Evolutionary conservation across 1,139 yeast genomes (phyloP).

Genomic region (Geotrichum bryndzae): DNA sequence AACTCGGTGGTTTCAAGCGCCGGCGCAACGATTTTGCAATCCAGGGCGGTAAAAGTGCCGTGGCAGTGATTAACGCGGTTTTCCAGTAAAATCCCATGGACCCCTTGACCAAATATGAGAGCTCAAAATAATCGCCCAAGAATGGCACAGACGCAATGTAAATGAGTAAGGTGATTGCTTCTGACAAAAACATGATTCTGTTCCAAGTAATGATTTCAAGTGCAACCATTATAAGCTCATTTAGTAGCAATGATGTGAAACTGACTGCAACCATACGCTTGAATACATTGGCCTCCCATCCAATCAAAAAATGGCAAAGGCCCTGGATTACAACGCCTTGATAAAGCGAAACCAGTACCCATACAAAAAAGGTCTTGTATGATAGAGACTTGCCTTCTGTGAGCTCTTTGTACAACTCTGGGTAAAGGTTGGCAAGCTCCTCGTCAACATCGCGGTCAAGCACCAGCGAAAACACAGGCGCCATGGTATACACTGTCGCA

Average conservation of each 20-base stretch:
- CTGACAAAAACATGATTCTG: constrained; percentile 65
- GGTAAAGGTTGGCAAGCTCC: constrained; percentile 80
- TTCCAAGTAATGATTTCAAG: constrained; percentile 89
- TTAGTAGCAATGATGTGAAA: constrained; percentile 71
- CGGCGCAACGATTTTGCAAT: constrained; percentile 67
- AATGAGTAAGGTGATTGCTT: constrained; percentile 60
- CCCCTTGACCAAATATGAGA: constrained; percentile 46
- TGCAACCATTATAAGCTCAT: constrained; percentile 91
- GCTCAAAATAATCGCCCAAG: constrained; percentile 75
- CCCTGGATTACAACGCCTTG: constrained; percentile 82
- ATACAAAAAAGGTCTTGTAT: constrained; percentile 79
- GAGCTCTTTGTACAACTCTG: constrained; percentile 89
- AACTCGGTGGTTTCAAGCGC: constrained; percentile 82
- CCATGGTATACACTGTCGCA: constrained; percentile 96
- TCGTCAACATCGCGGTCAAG: constrained; percentile 90
- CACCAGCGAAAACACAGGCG: constrained; percentile 92
- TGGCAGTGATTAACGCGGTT: constrained; percentile 51
- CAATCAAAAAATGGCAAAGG: constrained; percentile 67
- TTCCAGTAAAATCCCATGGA: constrained; percentile 65
- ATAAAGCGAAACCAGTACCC: constrained; percentile 82
- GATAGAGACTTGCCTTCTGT: constrained; percentile 84
- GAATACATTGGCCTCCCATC: constrained; percentile 50
- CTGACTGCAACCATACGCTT: constrained; percentile 75
- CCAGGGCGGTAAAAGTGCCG: constrained; percentile 89
- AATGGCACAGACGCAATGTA: constrained; percentile 80